Base-by-base conservation (phyloP, 176 grass and related monocot species). In the Triticum turgidum region DNA sequence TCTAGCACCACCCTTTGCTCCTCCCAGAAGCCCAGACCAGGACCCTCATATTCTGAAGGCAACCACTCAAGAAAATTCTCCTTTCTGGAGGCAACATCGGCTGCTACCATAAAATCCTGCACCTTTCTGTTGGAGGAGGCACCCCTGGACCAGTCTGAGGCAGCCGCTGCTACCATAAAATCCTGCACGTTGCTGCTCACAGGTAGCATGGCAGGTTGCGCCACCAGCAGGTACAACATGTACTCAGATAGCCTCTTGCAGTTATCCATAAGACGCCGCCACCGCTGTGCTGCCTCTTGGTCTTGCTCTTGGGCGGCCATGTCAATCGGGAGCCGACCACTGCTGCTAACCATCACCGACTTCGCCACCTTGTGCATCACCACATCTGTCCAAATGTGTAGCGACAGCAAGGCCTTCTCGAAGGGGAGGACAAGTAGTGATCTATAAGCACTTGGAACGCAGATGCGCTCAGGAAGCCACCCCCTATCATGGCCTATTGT, bases 211-310 rank as follows among this genome's bases (percentile, higher is more conserved):
- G 37, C 37, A 65, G 61, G 78, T 8, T 65, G 78, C 14, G 5
- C 18, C 21, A 35, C 9, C 17, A 81, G 2, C 24, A 81, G 63
- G 41, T 30, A 68, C 24, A 49, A 13, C 63, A 67, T 81, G 41
- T 81, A 81, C 4, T 66, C 78, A 32, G 78, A 80, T 45, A 80
- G 63, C 62, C 1, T 27, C 62, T 67, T 34, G 63, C 79, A 81
- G 27, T 8, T 27, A 32, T 67, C 39, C 61, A 47, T 11, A 4
- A 21, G 61, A 9, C 14, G 2, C 17, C 6, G 20, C 9, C 22
- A 4, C 61, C 4, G 9, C 61, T 5, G n/a, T 3, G n/a, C 61
- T 25, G 61, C 61, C 3, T 68, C 65, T 18, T 33, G 25, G 6
- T 8, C 6, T 34, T 68, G 54, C 18, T 59, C 54, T 59, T 59